Base-by-base conservation (phyloP, 2,329 filamentous ascomycete species). In the Macroventuria anomochaeta region DNA sequence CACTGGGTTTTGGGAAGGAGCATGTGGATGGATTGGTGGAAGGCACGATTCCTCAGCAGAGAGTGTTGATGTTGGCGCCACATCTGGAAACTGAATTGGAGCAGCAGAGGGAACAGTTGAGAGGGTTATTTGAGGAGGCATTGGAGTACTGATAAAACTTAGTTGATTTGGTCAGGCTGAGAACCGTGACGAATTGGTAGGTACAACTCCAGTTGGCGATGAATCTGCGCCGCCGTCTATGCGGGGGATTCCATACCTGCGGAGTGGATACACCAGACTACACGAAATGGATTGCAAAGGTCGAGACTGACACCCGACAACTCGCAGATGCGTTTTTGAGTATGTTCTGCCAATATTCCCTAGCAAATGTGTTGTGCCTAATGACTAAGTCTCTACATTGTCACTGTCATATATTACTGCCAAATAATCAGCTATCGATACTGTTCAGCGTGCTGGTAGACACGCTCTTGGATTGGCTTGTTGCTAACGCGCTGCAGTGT, bases 41-140 rank as follows among this genome's bases (percentile, higher is more conserved):
- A 75, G 96, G 95, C 1, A 99, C 95, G 0, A 87, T 99, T 57
- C 95, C 95, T 5, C 95, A 99, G 79, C 86, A 86, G 50, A 82
- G 95, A 61, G 96, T 99, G 49, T 74, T 99, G 68, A 95, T 93
- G 88, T 77, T 99, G 58, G 95, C 95, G 25, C 96, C 95, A 0
- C 92, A 85, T 21, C 75, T 99, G 57, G 79, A 80, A 40, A 78
- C 69, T 56, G 75, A 80, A 48, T 63, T 77, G 11, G 76, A 80
- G 37, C 75, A 72, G 39, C 79, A 82, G 68, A 75, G 79, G 61
- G 79, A 81, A 68, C 79, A 81, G 58, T 57, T 82, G 62, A 70
- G 74, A 44, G 66, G 62, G 11, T 57, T 82, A 61, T 82, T 81
- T 62, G 78, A 80, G 60, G 77, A 81, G 46, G 74, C 79, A 1